phyloP scores from a whole-genome alignment of 176 grass and related monocot genomes.

The Metroxylon sagu region DNA sequence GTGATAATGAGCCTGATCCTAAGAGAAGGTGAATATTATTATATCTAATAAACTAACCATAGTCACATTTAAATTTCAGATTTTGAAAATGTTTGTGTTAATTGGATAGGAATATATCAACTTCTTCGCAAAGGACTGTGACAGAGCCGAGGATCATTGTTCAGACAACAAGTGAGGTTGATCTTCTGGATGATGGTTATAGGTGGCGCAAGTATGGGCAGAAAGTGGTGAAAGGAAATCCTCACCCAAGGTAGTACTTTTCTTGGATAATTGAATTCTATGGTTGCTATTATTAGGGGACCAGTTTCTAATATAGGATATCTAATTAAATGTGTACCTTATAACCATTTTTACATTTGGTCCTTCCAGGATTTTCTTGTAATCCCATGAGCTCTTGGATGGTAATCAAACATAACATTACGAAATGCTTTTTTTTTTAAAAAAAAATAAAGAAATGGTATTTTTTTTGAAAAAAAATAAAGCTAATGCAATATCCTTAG shows the following conservation, averaged over 20 bases:
- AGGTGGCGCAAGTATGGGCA: slow-evolving; percentile 94
- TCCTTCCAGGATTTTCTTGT: too few species aligned
- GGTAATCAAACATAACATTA: too few species aligned
- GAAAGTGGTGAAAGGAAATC: slow-evolving; percentile 96
- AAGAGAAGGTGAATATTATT: slow-evolving; percentile 53
- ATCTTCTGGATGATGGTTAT: slow-evolving; percentile 96
- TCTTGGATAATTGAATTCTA: background rate
- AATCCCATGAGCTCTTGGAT: too few species aligned
- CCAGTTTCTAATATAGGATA: too few species aligned
- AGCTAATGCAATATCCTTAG: too few species aligned
- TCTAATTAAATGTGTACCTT: too few species aligned
- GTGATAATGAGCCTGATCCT: slow-evolving; percentile 35
- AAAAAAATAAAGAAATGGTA: too few species aligned
- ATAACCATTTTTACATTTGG: too few species aligned
- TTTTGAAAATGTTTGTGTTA: background rate
- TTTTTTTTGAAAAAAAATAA: too few species aligned
- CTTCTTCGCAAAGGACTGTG: slow-evolving; percentile 58
- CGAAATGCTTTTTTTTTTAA: too few species aligned
- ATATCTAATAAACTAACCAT: background rate
- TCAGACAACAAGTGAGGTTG: slow-evolving; percentile 85
- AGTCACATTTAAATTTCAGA: too few species aligned
- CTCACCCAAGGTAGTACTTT: slow-evolving; percentile 60
- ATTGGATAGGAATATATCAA: slow-evolving; percentile 1
- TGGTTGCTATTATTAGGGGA: too few species aligned
- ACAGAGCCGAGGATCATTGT: slow-evolving; percentile 82